Evolutionary conservation across 2,329 filamentous ascomycete genomes (phyloP).

Genomic region (Colletotrichum somersetense): DNA sequence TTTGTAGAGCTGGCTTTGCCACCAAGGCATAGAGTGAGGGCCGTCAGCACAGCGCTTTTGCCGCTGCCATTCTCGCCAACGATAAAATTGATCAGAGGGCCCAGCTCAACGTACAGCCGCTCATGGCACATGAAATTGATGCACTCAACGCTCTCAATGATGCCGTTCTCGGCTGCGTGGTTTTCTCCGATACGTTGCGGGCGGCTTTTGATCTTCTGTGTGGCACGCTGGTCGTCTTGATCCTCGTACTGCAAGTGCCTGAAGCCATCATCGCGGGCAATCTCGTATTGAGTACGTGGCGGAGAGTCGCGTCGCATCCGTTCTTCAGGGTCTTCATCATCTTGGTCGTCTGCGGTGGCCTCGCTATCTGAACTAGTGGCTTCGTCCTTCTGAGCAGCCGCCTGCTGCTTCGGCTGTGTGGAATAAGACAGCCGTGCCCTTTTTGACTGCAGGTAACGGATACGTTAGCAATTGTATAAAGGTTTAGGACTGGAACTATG

Average conservation of each 20-base stretch:
- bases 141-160: slow-evolving; percentile 88
- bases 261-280: slow-evolving; percentile 70
- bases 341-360: slow-evolving; percentile 49
- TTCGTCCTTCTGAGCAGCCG: slow-evolving; percentile 34
- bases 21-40: slow-evolving; percentile 92
- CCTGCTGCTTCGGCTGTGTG: slow-evolving; percentile 38
- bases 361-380: slow-evolving; percentile 43
- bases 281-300: slow-evolving; percentile 71
- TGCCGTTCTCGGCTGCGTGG: slow-evolving; percentile 82
- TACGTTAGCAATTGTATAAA: background rate
- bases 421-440: slow-evolving; percentile 51
- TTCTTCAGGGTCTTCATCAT: slow-evolving; percentile 47
- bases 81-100: slow-evolving; percentile 96
- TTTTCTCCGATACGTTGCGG: slow-evolving; percentile 72
- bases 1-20: slow-evolving; percentile 95
- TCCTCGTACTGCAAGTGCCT: slow-evolving; percentile 68
- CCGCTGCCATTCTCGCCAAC: slow-evolving; percentile 98
- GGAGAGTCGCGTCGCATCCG: slow-evolving; percentile 51
- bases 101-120: slow-evolving; percentile 84
- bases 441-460: slow-evolving; percentile 47
- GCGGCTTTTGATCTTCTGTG: slow-evolving; percentile 70
- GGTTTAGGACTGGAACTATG: background rate
- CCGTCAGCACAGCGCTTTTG: slow-evolving; percentile 95
- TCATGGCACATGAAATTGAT: slow-evolving; percentile 97
- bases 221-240: slow-evolving; percentile 72